Base-by-base conservation (phyloP, 2,329 filamentous ascomycete species). In the Apiospora arundinis region DNA sequence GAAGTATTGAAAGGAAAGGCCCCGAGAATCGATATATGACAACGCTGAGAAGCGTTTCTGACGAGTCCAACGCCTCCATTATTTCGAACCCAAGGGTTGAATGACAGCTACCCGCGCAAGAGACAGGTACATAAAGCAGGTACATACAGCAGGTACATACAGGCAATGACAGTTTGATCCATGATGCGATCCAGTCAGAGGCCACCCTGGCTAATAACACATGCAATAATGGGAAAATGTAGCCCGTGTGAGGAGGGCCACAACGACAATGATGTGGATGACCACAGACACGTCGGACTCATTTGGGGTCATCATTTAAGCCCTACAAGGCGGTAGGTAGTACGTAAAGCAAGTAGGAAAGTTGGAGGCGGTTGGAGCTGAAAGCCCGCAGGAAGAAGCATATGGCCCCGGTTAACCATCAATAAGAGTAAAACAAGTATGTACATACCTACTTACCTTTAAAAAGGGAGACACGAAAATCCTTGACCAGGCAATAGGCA, bases 11-110 rank as follows among this genome's bases (percentile, higher is more conserved):
- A 16, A 56, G 14, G 23, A 32, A 28, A 32, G 32, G 32, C 32
- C 32, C 42, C 28, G 18, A 23, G 28, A 63, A n/a, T 63, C 42
- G 32, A 63, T 63, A 63, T 63, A 63, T 63, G 56, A 63, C 28
- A 40, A 40, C 3, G 18, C 56, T n/a, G 32, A 63, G 56, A 63
- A 32, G 32, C 14, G 28, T 9, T 37, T 63, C 28, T 63, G 28
- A 63, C 18, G 28, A 40, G 18, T 37, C 37, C 28, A 32, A 63
- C 18, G 18, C 52, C 52, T n/a, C 28, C 25, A 56, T 52, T 2
- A 18, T 14, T 28, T 16, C 42, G 14, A 45, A 2, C 16, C 12
- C 23, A 23, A 56, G n/a, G 9, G 4, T 25, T 14, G 48, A 2
- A 4, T 52, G 12, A 16, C 25, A 25, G n/a, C n/a, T 52, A 25